These are phyloP conservation scores for Athelia sp. DNA, from an alignment of 1,284 basidiomycete species.

Conservation along the genomic window DNA sequence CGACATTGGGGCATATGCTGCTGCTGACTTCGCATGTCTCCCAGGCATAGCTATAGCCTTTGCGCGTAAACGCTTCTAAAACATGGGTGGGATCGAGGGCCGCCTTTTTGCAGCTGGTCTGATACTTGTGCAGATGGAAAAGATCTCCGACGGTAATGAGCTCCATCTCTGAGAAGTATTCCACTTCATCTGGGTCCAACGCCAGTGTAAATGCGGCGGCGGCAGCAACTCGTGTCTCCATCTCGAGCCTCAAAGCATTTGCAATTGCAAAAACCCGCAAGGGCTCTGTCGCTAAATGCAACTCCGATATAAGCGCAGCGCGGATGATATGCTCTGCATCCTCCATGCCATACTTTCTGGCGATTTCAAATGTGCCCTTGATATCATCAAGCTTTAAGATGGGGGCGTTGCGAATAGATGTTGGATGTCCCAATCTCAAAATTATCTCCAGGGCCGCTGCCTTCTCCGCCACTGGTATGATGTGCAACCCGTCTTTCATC, in stretches of 20 bases:
- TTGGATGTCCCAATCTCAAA: not conserved
- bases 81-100: slow-evolving; percentile 5
- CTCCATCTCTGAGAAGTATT: slow-evolving; percentile 17
- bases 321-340: not conserved
- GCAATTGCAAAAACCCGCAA: slow-evolving; percentile 32
- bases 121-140: slow-evolving; percentile 17
- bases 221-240: slow-evolving; percentile 18
- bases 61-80: not conserved
- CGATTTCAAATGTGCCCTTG: not conserved
- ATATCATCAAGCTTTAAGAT: not conserved
- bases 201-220: slow-evolving; percentile 14
- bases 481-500: slow-evolving; percentile 16
- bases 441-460: slow-evolving; percentile 9
- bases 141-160: slow-evolving; percentile 13
- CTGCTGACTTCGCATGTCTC: too few relatives aligned
- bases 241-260: slow-evolving; percentile 19
- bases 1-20: too few relatives aligned
- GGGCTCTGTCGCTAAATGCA: slow-evolving; percentile 22
- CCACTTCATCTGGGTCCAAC: slow-evolving; percentile 7
- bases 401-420: slow-evolving; percentile 7
- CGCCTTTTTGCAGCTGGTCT: slow-evolving; percentile 14
- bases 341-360: slow-evolving; percentile 1
- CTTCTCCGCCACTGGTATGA: slow-evolving; percentile 28
- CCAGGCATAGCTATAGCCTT: too few relatives aligned
- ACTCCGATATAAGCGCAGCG: not conserved